Base-by-base conservation (phyloP, 139 green algal species). In the Chlorella sp. region DNA sequence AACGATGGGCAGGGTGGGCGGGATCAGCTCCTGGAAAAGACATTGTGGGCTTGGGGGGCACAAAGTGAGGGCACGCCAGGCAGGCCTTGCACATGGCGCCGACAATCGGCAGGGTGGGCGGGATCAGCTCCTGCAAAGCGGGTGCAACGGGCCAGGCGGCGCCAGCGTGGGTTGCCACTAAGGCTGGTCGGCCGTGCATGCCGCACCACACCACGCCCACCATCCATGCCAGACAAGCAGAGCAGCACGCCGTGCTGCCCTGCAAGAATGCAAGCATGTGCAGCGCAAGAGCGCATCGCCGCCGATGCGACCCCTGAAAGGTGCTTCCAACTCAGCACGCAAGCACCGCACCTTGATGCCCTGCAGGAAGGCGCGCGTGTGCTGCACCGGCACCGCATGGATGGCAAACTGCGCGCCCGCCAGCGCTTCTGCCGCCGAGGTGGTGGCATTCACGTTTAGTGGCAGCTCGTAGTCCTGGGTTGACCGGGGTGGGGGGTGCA, bases 71-170 rank as follows among this genome's bases (percentile, higher is more conserved):
- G n/a, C n/a, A n/a, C n/a, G n/a, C n/a, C n/a, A n/a, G n/a, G n/a
- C n/a, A n/a, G n/a, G n/a, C 97, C 85, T 99, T 99, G 90, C 88
- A 95, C 28, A 99, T n/a, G n/a, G n/a, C 94, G 60, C 92, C 98
- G 67, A 99, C 92, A 82, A 99, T 95, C 38, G 97, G 96, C 60
- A 99, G 87, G 54, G 84, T 88, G 9, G 90, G 83, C 0, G 94
- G 32, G 2, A 30, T 30, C 14, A 30, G 54, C 11, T 34, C 32
- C n/a, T 43, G 67, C 67, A 41, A 36, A n/a, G n/a, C n/a, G n/a
- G n/a, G n/a, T n/a, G n/a, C n/a, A n/a, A n/a, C n/a, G n/a, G n/a
- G n/a, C n/a, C n/a, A n/a, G n/a, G n/a, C n/a, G n/a, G n/a, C n/a
- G n/a, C n/a, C n/a, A n/a, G n/a, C n/a, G n/a, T n/a, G n/a, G n/a